Evolutionary conservation across 139 green algal species (phyloP), one percentile per base, ranked within the genome.

Genomic region (Astrephomene gubernaculifera): DNA sequence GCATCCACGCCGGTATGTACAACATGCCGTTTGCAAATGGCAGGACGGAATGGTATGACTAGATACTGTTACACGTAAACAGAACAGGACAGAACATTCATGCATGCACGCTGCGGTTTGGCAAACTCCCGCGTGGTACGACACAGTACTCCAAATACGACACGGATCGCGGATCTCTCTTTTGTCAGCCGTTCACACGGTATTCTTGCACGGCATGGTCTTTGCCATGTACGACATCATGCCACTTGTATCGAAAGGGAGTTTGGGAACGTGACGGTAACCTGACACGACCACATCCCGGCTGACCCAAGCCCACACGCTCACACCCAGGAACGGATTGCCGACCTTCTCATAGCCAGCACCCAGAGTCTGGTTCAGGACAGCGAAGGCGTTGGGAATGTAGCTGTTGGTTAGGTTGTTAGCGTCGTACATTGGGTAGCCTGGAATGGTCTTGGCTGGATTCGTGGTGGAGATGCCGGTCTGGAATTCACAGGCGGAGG

Each of bases 231-330:
- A 72, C 4, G 65, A n/a, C 65, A 45, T 27, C 68, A 75, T 75
- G 25, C 68, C 68, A 22, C 38, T 38, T 39, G 68, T 75, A 39
- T 75, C 68, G 68, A 75, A 57, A 22, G 38, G n/a, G 25, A 57
- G 41, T 39, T 75, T 75, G 36, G 68, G 68, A 12, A 27, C 10
- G 68, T 75, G 68, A 9, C 68, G 68, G 41, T 75, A 75, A 12
- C 68, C 68, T 2, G 68, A 75, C 68, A 75, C 68, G 38, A 53
- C 8, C 68, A 75, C 68, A 9, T 75, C 68, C 1, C 68, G 68
- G 68, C 68, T 75, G 4, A 75, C 38, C 22, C 24, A 75, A 0
- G 2, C 68, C 68, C 68, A 75, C 9, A 75, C 38, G 2, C 38
- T 75, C 22, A 75, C 68, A 1, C 68, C 68, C 68, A 75, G 68